Conservation (phyloP, 140 eudicot genomes). For the Anethum foeniculum region DNA sequence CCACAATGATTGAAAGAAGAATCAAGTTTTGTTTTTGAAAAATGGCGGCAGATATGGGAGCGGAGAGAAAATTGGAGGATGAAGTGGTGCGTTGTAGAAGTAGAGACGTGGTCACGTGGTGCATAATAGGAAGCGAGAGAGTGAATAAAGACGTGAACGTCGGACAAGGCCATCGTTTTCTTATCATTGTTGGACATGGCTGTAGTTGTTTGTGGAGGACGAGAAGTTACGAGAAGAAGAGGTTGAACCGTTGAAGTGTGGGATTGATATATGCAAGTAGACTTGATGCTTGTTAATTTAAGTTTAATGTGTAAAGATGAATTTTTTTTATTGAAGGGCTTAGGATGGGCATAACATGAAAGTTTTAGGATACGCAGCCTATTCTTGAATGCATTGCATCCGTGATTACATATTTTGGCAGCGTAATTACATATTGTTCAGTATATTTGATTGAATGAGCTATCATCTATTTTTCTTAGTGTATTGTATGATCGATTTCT, state of each 20-base stretch:
- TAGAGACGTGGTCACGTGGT: background rate
- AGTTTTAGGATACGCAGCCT: background rate
- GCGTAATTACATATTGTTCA: no score
- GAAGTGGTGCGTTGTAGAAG: background rate
- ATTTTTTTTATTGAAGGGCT: background rate
- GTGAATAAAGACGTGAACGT: background rate
- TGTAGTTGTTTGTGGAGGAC: background rate
- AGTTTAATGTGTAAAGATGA: background rate
- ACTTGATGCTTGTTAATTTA: background rate
- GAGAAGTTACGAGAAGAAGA: background rate
- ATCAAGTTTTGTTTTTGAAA: no score
- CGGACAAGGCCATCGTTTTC: background rate
- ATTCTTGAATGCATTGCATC: background rate
- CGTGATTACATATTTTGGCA: background rate
- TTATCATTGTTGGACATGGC: background rate
- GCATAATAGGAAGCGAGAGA: background rate
- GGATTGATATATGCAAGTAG: background rate
- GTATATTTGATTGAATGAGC: background rate
- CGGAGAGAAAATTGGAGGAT: background rate
- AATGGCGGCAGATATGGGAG: background rate
- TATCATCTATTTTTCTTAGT: background rate
- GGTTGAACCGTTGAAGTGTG: constrained; percentile 1
- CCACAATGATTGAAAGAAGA: background rate
- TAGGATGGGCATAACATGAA: background rate
- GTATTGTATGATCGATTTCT: background rate